Base-by-base conservation (phyloP, 2,329 filamentous ascomycete species). In the Neonectria ditissima region DNA sequence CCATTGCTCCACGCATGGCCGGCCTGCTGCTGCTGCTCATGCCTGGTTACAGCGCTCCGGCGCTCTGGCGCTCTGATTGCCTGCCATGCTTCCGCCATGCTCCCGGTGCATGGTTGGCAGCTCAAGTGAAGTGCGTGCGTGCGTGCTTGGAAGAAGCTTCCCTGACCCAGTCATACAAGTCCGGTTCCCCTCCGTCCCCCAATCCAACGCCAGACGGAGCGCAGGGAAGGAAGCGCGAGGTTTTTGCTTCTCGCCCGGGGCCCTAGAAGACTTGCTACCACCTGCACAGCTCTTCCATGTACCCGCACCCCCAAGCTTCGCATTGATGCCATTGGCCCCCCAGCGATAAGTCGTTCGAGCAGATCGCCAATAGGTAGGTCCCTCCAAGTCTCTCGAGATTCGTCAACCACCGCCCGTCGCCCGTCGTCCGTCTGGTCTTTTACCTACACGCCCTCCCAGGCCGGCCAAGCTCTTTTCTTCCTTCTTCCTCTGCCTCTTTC, bases 331-430 rank as follows among this genome's bases (percentile, higher is more conserved):
- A 73, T 73, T 73, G 71, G 71, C n/a, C 57, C 62, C 55, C 55
- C 37, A 65, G 57, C 62, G 65, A 65, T 65, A 67, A 70, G 69
- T 73, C 71, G 64, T 73, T 73, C 69, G 68, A 73, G 71, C 65
- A 72, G 69, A 72, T 71, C 70, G 62, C 65, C 43, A 62, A 55
- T 52, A 67, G 65, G 66, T 52, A 67, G 65, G 66, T 66, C 68
- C 69, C 69, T 68, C 34, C 18, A 24, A 39, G 39, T 39, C 34
- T 41, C 32, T 62, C 28, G 28, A 53, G 43, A 56, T 71, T 66
- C 62, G 56, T 66, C 52, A 59, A 58, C 32, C 58, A 41, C 37
- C 28, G 14, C 41, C 20, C 37, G 37, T 39, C n/a, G 32, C 37
- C 30, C 47, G 47, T 39, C 32, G 55, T 48, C 43, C 13, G 34